Evolutionary conservation across 1,139 yeast genomes (phyloP), one percentile per base, ranked within the genome.

Genomic region (Suhomyces atakaporum): DNA sequence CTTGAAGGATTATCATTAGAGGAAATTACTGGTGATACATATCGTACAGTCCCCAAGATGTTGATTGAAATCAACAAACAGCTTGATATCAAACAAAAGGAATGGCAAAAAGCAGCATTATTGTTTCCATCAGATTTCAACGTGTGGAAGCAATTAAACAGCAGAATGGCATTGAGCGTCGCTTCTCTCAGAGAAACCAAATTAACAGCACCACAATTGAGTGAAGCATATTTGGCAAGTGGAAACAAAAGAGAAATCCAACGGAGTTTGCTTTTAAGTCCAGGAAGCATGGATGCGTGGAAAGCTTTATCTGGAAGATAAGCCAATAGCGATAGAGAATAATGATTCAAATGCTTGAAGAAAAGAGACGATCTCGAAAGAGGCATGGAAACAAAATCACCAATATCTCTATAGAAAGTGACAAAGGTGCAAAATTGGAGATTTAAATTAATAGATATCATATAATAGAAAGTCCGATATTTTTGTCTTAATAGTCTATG

Each of bases 101-200:
- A 75, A 4, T 84, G 94, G 88, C 84, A 82, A 50, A 73, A 81
- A 49, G 73, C 79, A 12, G 90, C 94, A 0, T 63, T 82, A 43
- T 63, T 84, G 49, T 84, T 85, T 63, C 97, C 97, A 0, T 74
- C 75, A 26, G 85, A 82, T 49, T 69, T 69, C 45, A 63, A 66
- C 13, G 73, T 85, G 6, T 90, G 97, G 97, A 68, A 66, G 29
- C 66, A 75, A 15, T 57, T 90, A 27, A 77, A 78, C 50, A 54
- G 63, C 13, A 63, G 63, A 30, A 66, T 73, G 65, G 74, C 75
- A 0, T 47, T 69, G 22, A 53, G 62, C 5, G 69, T 79, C 8
- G 79, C 87, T 0, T 45, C 58, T 1, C 63, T 82, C 39, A 43
- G 49, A 2, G 76, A 76, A 38, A 67, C 84, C 14, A 73, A 73